Base-by-base conservation (phyloP, 2,329 filamentous ascomycete genomes). In the Monosporascus sp. region DNA sequence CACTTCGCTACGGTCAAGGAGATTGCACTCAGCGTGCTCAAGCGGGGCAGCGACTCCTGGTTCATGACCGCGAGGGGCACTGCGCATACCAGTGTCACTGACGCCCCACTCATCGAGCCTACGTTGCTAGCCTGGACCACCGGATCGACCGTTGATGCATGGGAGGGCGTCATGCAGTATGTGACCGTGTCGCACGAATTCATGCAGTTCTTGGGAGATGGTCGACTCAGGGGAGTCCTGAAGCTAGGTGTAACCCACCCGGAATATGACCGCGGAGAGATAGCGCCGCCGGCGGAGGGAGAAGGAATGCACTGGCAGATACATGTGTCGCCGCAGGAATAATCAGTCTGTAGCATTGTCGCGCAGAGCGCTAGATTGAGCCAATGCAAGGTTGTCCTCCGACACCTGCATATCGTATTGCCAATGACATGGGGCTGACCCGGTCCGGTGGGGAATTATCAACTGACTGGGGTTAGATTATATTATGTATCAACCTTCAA, bases 61-160 rank as follows among this genome's bases (percentile, higher is more conserved):
- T 82, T 82, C 65, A 65, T 81, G 60, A 82, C 79, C 1, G 75
- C 74, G 27, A 62, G 80, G 1, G 76, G 77, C 34, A 82, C 79
- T 0, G 70, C 82, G 0, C 85, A 88, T 60, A 83, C 85, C 0
- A 82, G 78, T 9, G 80, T 86, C 20, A 86, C 85, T 0, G 85
- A 88, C 61, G 85, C 84, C 17, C 83, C 84, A 0, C 71, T 88
- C 3, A 75, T 88, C 7, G 78, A 86, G 55, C 84, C 84, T 0
- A 68, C 78, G 49, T 69, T 88, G 27, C 72, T 88, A 45, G 76
- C 79, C 52, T 79, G 81, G 71, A 81, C 81, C 0, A 86, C 84
- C 0, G 82, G 83, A 0, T 80, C 84, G 0, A 78, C 73, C 1
- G 75, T 85, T n/a, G 70, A 82, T 51, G 78, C 78, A 1, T 72